Evolutionary conservation across 441 rosid genomes (phyloP).

Genomic region (Arabidopsis hybrid): DNA sequence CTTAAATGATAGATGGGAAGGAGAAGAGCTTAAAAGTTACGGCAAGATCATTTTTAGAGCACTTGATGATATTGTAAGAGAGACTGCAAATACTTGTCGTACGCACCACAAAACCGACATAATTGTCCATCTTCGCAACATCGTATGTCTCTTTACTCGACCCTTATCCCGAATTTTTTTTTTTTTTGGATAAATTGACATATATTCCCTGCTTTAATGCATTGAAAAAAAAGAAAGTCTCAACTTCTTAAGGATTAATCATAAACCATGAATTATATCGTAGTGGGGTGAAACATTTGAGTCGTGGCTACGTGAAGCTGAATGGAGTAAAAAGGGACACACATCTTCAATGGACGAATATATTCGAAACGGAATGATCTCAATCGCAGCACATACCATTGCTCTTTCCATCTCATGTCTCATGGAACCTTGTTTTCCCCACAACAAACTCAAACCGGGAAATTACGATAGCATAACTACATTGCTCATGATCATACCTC

Average conservation of each 20-base stretch:
- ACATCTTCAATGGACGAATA: slow-evolving; percentile 54
- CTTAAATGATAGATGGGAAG: slow-evolving; percentile 59
- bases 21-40: slow-evolving; percentile 51
- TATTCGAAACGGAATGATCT: slow-evolving; percentile 57
- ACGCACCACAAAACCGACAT: slow-evolving; percentile 49
- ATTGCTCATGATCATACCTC: slow-evolving; percentile 57
- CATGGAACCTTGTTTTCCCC: slow-evolving; percentile 41
- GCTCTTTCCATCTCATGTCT: slow-evolving; percentile 60
- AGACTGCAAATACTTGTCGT: slow-evolving; percentile 43
- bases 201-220: not conserved
- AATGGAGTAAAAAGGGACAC: slow-evolving; percentile 55
- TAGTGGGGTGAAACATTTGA: slow-evolving; percentile 78
- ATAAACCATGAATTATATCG: not conserved
- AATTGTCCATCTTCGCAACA: slow-evolving; percentile 43
- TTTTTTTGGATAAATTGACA: not conserved
- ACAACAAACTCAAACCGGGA: slow-evolving; percentile 39
- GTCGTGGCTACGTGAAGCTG: slow-evolving; percentile 68
- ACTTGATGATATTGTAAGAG: slow-evolving; percentile 56
- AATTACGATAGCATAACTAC: slow-evolving; percentile 52
- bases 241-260: not conserved
- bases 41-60: slow-evolving; percentile 57
- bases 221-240: not conserved
- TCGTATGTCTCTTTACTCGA: slow-evolving; percentile 46
- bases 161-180: not conserved
- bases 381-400: slow-evolving; percentile 56